Conservation (phyloP, 2,329 filamentous ascomycete species). For the Beauveria sp. region DNA sequence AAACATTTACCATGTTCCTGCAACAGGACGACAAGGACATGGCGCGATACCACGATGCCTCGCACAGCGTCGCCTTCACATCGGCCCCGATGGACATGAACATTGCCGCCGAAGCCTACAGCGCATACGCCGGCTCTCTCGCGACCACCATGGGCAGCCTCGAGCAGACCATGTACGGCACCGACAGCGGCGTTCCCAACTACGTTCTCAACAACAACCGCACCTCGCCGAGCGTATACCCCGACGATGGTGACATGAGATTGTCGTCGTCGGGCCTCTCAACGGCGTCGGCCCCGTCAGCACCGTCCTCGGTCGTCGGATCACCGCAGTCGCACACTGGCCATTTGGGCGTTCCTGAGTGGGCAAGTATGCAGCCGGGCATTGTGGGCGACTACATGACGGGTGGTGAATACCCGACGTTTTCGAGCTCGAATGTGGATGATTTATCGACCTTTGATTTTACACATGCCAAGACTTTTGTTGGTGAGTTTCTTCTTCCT, state of each 20-base stretch:
- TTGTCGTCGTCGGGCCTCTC: slow-evolving; percentile 52
- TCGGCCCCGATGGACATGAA: slow-evolving; percentile 39
- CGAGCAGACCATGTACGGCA: slow-evolving; percentile 39
- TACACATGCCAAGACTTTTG: slow-evolving; percentile 42
- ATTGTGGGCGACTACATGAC: slow-evolving; percentile 54
- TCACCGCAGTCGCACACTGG: slow-evolving; percentile 55
- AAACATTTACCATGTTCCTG: slow-evolving; percentile 13
- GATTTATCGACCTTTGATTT: slow-evolving; percentile 43
- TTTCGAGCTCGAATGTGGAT: slow-evolving; percentile 42
- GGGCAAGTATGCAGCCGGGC: slow-evolving; percentile 55
- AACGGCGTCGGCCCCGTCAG: slow-evolving; percentile 54
- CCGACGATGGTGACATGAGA: slow-evolving; percentile 43
- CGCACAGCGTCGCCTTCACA: slow-evolving; percentile 31
- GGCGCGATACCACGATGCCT: slow-evolving; percentile 39
- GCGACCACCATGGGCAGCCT: slow-evolving; percentile 32
- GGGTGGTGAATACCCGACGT: slow-evolving; percentile 46
- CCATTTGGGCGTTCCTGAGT: slow-evolving; percentile 51
- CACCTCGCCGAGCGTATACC: slow-evolving; percentile 41
- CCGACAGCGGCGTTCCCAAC: slow-evolving; percentile 27
- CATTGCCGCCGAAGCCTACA: slow-evolving; percentile 39
- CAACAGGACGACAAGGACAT: slow-evolving; percentile 30
- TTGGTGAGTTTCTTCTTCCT: slow-evolving; percentile 42
- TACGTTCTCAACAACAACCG: slow-evolving; percentile 39
- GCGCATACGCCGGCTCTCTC: slow-evolving; percentile 21
- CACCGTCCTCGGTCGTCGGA: slow-evolving; percentile 58